phyloP scores from a whole-genome alignment of 2,329 filamentous ascomycete genomes.

The Verticillium klebahnii region DNA sequence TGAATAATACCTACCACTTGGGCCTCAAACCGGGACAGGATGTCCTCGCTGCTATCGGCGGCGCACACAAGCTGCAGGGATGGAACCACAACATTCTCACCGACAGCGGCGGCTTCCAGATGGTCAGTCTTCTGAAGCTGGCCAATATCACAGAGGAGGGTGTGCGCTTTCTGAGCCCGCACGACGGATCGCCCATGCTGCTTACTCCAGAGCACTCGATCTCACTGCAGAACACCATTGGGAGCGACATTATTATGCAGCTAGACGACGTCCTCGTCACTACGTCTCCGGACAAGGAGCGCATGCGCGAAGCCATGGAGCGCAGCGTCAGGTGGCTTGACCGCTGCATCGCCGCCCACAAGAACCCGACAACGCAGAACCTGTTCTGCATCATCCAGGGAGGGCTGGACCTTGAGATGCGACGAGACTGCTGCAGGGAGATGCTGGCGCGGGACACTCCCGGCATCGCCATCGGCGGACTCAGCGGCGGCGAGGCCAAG shows the following conservation, averaged over 20 bases:
- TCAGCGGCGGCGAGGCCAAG: constrained; percentile 94
- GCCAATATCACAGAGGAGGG: constrained; percentile 94
- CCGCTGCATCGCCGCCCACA: constrained; percentile 86
- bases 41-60: constrained; percentile 79
- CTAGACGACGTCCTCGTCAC: constrained; percentile 97
- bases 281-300: constrained; percentile 80
- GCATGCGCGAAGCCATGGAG: constrained; percentile 94
- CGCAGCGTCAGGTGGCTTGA: constrained; percentile 94
- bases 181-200: constrained; percentile 93
- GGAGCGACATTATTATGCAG: constrained; percentile 99
- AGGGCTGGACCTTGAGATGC: constrained; percentile 82
- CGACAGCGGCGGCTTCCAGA: constrained; percentile 84
- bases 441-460: constrained; percentile 92
- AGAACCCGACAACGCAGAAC: constrained; percentile 78
- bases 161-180: constrained; percentile 91
- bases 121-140: constrained; percentile 93
- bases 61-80: constrained; percentile 89
- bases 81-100: constrained; percentile 96
- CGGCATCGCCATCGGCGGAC: constrained; percentile 91
- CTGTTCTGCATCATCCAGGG: constrained; percentile 99
- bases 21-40: constrained; percentile 92
- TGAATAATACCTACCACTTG: constrained; percentile 98
- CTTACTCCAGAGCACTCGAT: constrained; percentile 98
- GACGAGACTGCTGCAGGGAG: constrained; percentile 73
- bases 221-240: constrained; percentile 91